Evolutionary conservation across 2,329 filamentous ascomycete genomes (phyloP).

Genomic region (Monosporascus cannonballus): DNA sequence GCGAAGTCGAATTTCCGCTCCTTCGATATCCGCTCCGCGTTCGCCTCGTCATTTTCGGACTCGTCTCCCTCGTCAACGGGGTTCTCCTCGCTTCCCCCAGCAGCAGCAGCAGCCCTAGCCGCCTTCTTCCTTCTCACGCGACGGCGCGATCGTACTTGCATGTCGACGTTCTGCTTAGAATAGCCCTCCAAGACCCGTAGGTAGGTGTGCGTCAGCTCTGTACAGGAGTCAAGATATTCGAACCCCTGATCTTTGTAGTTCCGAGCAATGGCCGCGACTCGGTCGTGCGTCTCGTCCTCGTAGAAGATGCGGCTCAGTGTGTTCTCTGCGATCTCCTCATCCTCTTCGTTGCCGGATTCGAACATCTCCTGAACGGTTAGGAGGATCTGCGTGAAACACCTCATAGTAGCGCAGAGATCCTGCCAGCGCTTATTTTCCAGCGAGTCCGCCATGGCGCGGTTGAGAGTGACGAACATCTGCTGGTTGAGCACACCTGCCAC

Average conservation of each 20-base stretch:
- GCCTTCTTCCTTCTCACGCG: constrained; percentile 65
- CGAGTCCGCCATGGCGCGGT: constrained; percentile 71
- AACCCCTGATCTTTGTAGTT: constrained; percentile 94
- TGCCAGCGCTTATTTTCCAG: constrained; percentile 82
- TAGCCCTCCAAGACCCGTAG: constrained; percentile 87
- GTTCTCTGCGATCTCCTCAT: constrained; percentile 96
- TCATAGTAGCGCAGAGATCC: constrained; percentile 80
- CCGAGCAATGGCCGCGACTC: constrained; percentile 71
- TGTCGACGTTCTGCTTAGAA: constrained; percentile 87
- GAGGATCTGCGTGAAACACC: constrained; percentile 90
- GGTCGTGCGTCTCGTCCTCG: constrained; percentile 89
- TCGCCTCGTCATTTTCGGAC: constrained; percentile 63
- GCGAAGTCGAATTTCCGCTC: constrained; percentile 95
- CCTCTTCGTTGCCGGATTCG: constrained; percentile 77
- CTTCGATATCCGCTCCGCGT: constrained; percentile 63
- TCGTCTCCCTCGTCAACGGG: constrained; percentile 59
- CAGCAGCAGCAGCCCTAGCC: constrained; percentile 50
- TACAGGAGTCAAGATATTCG: constrained; percentile 86
- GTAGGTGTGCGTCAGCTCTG: constrained; percentile 87
- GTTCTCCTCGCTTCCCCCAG: constrained; percentile 36
- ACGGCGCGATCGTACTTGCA: constrained; percentile 82
- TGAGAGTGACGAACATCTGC: constrained; percentile 87
- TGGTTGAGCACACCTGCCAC: constrained; percentile 89
- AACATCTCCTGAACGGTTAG: constrained; percentile 91
- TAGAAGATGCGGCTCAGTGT: constrained; percentile 97